A percentile compares a stretch with the other conserved stretches of the same genome.
Evolutionary conservation across 495 filamentous ascomycete genomes (phyloP).

Genomic region (Lichenothelia convexa): DNA sequence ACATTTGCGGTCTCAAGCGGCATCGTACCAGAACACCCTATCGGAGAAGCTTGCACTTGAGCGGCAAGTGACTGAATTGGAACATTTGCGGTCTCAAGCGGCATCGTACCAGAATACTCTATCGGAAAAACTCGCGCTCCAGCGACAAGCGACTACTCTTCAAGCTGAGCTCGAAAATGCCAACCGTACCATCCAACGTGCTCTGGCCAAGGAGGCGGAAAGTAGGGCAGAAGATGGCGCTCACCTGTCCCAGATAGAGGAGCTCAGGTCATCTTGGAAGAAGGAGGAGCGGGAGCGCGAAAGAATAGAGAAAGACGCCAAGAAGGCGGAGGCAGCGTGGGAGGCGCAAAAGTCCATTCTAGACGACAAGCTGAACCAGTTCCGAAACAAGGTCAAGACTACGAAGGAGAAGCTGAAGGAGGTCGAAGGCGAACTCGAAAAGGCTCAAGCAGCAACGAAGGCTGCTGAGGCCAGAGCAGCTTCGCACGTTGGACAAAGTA

Average conservation of each 20-base stretch:
- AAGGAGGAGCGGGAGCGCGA: constrained; percentile 26
- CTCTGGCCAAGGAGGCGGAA: constrained; percentile 29
- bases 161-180: constrained; percentile 69
- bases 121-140: constrained; percentile 55
- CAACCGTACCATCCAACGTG: constrained; percentile 46
- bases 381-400: constrained; percentile 45
- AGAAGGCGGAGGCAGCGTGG: constrained; percentile 24
- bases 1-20: constrained; percentile 50
- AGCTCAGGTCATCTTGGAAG: constrained; percentile 22
- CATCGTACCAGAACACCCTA: constrained; percentile 43
- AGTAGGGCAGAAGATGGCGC: constrained; percentile 25
- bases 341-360: constrained; percentile 37
- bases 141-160: constrained; percentile 52
- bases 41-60: constrained; percentile 49
- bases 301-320: constrained; percentile 20
- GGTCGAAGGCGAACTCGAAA: constrained; percentile 26
- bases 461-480: constrained; percentile 21
- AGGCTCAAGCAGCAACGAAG: constrained; percentile 26
- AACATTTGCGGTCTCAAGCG: constrained; percentile 55
- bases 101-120: constrained; percentile 44
- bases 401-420: constrained; percentile 54
- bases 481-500: constrained; percentile 2
- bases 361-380: constrained; percentile 47
- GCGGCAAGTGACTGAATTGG: too few relatives aligned
- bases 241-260: constrained; percentile 9